Base-by-base conservation (phyloP, 495 filamentous ascomycete genomes). In the Penicillium coprophilum region DNA sequence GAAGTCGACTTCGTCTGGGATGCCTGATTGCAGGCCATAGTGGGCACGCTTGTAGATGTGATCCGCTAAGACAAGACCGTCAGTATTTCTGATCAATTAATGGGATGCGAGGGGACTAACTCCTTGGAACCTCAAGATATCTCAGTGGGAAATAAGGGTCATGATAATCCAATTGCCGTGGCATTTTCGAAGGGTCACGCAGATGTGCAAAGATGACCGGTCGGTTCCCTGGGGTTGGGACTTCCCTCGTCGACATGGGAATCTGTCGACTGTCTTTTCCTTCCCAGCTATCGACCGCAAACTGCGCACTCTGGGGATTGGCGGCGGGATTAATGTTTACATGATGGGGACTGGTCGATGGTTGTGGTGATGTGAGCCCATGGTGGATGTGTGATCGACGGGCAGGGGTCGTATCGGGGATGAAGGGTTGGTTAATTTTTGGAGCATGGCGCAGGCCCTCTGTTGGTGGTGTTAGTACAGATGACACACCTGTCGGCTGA, bases 1-100 rank as follows among this genome's bases (percentile, higher is more conserved):
- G 69, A 92, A 97, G 24, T 90, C 86, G 57, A 96, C 87, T 65
- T 99, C 94, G 21, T 84, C 83, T 13, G 82, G 78, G 24, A 96
- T 85, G 0, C 86, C 85, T 27, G 90, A 95, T 50, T 88, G 89
- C 43, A 99, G 78, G 0, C 92, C 85, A 50, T 77, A 80, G 44
- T 93, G 83, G 49, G 89, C 91, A 10, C 92, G 86, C 50, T 92
- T 86, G 62, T 96, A 97, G 48, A 97, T 96, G 67, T 93, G 71
- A 57, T 74, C 70, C 53, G 71, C 76, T 79, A 54, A 20, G 36
- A 46, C 28, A 49, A 8, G 36, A 55, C 34, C 62, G 24, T 44
- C 46, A 50, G 40, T 47, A 23, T 23, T 15, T 36, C 31, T 21
- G 20, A 19, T 3, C 19, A 8, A 40, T 27, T 11, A 15, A 23